Conservation (phyloP, 495 filamentous ascomycete genomes). For the Penicillium robsamsonii region DNA sequence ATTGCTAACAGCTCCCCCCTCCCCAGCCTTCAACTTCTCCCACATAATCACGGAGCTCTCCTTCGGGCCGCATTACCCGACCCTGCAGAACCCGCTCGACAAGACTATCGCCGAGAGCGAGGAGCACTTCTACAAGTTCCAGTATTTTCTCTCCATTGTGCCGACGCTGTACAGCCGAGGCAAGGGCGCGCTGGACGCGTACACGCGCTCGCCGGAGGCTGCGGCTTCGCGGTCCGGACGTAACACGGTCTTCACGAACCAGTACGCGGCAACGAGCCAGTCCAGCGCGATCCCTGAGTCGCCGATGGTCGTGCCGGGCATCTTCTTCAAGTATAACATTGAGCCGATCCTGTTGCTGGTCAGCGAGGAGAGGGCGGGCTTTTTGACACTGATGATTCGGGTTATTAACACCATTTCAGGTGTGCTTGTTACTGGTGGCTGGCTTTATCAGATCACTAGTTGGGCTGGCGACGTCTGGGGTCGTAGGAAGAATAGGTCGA, state of each 20-base stretch:
- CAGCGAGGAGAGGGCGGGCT: slow-evolving; percentile 72
- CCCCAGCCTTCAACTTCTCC: slow-evolving; percentile 90
- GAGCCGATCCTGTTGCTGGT: slow-evolving; percentile 90
- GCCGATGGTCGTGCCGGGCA: slow-evolving; percentile 66
- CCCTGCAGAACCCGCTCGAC: slow-evolving; percentile 91
- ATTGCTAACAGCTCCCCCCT: slow-evolving; percentile 3
- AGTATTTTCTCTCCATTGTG: slow-evolving; percentile 97
- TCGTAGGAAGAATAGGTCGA: slow-evolving; percentile 41
- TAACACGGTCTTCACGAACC: slow-evolving; percentile 83
- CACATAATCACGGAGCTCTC: slow-evolving; percentile 96
- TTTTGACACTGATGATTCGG: slow-evolving; percentile 73
- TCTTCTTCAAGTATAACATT: slow-evolving; percentile 99
- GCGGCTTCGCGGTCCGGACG: slow-evolving; percentile 26
- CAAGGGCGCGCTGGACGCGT: slow-evolving; percentile 45
- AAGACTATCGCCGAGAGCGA: slow-evolving; percentile 75
- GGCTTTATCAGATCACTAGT: slow-evolving; percentile 58
- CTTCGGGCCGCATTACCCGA: slow-evolving; percentile 93
- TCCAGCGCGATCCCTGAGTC: slow-evolving; percentile 64
- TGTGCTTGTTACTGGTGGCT: slow-evolving; percentile 61
- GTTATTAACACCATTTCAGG: slow-evolving; percentile 66
- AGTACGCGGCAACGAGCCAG: slow-evolving; percentile 95
- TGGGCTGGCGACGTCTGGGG: slow-evolving; percentile 51
- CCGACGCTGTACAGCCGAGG: slow-evolving; percentile 86
- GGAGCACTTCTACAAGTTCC: slow-evolving; percentile 87
- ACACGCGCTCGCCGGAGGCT: slow-evolving; percentile 28